A percentile compares a stretch with the other conserved stretches of the same genome.
phyloP scores from a whole-genome alignment of 1,284 basidiomycete genomes.

The Marasmius tenuissimus region DNA sequence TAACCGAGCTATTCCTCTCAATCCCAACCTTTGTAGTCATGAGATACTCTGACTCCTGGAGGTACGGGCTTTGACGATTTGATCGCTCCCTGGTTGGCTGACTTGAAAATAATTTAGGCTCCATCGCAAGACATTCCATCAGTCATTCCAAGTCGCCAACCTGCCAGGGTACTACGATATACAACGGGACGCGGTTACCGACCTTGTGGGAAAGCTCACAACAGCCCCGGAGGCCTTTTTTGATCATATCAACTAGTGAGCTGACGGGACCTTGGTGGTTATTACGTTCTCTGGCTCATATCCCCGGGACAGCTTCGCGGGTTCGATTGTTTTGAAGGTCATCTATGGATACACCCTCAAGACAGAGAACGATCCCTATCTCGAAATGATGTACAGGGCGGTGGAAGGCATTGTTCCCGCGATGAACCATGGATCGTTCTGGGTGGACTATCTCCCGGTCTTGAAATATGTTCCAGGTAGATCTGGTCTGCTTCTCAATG shows the following conservation, averaged over 20 bases:
- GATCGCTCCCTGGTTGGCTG: not conserved
- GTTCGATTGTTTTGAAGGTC: not conserved
- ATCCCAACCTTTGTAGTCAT: not conserved
- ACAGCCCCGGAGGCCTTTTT: not conserved
- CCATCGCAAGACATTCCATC: slow-evolving; percentile 1
- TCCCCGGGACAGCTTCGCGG: not conserved
- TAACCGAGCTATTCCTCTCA: no score
- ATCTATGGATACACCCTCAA: not conserved
- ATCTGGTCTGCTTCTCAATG: not conserved
- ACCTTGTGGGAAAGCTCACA: not conserved
- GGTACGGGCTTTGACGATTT: not conserved
- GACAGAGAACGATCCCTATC: not conserved
- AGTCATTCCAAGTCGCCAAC: not conserved
- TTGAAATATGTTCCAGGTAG: not conserved
- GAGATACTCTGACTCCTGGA: not conserved
- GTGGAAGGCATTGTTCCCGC: not conserved
- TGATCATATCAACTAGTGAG: not conserved
- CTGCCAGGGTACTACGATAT: not conserved
- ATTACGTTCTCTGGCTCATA: not conserved
- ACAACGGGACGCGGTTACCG: not conserved
- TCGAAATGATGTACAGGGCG: not conserved
- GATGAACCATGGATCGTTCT: not conserved
- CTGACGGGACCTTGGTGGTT: not conserved
- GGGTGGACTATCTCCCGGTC: not conserved
- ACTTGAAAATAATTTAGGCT: not conserved